Evolutionary conservation across 345 rosid species (phyloP).

Genomic region (Hibiscus trionum): DNA sequence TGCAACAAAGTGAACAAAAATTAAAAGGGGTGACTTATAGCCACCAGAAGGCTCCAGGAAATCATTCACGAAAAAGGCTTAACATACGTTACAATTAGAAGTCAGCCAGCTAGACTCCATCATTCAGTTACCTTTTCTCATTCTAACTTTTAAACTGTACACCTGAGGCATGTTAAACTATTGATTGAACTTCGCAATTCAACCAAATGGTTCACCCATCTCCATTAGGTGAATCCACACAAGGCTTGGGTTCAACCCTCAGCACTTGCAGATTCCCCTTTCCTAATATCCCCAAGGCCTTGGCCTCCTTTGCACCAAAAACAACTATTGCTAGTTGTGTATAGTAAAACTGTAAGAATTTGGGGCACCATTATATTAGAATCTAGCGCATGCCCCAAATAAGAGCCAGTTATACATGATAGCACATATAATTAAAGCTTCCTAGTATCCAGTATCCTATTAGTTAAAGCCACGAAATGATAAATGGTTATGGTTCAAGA

Average conservation of each 20-base stretch:
- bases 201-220: background rate
- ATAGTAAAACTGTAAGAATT: background rate
- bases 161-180: background rate
- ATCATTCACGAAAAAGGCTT: background rate
- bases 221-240: background rate
- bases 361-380: background rate
- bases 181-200: background rate
- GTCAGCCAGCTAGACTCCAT: background rate
- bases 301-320: background rate
- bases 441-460: background rate
- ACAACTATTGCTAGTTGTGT: background rate
- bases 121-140: background rate
- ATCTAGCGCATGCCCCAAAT: background rate
- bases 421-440: background rate
- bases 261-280: background rate
- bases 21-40: background rate
- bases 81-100: background rate
- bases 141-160: background rate
- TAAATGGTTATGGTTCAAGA: background rate
- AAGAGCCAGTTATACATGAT: background rate
- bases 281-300: background rate
- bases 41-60: background rate
- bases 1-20: constrained; percentile 8
- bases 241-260: background rate
- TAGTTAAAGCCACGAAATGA: background rate